These are phyloP conservation scores for Coniella vitis DNA, from an alignment of 2,329 filamentous ascomycete species.

Conservation along the genomic window DNA sequence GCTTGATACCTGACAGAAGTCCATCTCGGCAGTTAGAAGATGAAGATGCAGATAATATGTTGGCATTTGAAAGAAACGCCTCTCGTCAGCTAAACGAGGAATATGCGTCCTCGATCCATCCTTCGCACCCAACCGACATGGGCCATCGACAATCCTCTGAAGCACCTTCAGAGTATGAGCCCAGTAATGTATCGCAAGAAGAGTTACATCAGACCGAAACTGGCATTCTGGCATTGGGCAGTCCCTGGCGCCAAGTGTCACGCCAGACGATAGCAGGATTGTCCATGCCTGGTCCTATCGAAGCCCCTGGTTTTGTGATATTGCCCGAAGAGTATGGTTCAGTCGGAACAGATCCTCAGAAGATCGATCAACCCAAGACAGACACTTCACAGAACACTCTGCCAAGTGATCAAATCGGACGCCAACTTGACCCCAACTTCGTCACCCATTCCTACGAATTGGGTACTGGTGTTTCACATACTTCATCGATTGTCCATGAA, in stretches of 20 bases:
- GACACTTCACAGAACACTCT: conserved; percentile 29
- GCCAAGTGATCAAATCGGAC: conserved; percentile 39
- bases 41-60: conserved; percentile 6
- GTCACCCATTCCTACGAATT: conserved; percentile 25
- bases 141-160: conserved; percentile 1
- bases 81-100: conserved; percentile 24
- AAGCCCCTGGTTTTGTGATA: not conserved
- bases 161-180: conserved; percentile 13
- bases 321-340: not conserved
- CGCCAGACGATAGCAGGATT: not conserved
- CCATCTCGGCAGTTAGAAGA: conserved; percentile 9
- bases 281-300: not conserved
- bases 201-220: not conserved
- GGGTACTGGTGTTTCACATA: conserved; percentile 17
- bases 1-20: conserved; percentile 20
- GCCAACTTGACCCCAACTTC: conserved; percentile 40
- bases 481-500: conserved; percentile 1
- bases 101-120: conserved; percentile 5
- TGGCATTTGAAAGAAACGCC: conserved; percentile 21
- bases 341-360: not conserved
- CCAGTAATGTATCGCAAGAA: conserved; percentile 7
- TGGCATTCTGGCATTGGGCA: not conserved
- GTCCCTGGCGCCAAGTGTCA: not conserved
- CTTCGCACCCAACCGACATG: not conserved
- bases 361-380: conserved; percentile 25